phyloP scores from a whole-genome alignment of 2,329 filamentous ascomycete genomes.

The Cladosporium sp. region DNA sequence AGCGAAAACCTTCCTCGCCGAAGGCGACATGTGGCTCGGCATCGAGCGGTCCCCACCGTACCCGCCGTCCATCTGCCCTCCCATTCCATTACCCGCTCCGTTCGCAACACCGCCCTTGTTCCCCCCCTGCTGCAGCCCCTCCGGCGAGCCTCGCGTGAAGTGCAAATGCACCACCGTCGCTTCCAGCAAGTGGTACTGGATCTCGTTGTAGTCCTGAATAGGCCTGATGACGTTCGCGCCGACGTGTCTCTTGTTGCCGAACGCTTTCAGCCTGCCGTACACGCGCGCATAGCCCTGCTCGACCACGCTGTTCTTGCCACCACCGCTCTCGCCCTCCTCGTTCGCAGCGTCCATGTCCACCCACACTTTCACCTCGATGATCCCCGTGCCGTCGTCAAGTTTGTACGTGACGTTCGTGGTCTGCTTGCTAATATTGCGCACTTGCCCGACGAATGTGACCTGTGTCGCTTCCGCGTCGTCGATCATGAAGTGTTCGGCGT shows the following conservation, averaged over 20 bases:
- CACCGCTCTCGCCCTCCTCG: conserved; percentile 29
- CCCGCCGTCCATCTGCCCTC: conserved; percentile 33
- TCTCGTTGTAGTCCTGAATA: conserved; percentile 82
- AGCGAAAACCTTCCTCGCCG: conserved; percentile 66
- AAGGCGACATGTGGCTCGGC: conserved; percentile 39
- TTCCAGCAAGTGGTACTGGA: conserved; percentile 89
- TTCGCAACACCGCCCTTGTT: conserved; percentile 34
- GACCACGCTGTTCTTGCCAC: conserved; percentile 54
- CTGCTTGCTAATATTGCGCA: conserved; percentile 81
- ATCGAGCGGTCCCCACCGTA: conserved; percentile 31
- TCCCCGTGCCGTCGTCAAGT: conserved; percentile 90
- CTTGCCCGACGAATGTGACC: conserved; percentile 83
- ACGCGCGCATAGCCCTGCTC: conserved; percentile 80
- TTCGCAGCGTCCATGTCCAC: conserved; percentile 60
- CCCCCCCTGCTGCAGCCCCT: conserved; percentile 39
- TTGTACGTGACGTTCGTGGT: conserved; percentile 89
- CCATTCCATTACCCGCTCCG: conserved; percentile 22
- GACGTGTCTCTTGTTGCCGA: conserved; percentile 79
- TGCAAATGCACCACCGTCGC: conserved; percentile 83
- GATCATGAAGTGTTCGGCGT: conserved; percentile 71
- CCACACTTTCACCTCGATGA: conserved; percentile 89
- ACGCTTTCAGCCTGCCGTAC: conserved; percentile 78
- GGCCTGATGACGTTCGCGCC: conserved; percentile 76
- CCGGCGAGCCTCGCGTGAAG: conserved; percentile 66
- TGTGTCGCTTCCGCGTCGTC: conserved; percentile 69